Conservation (phyloP, 345 rosid genomes). For the Adansonia digitata region DNA sequence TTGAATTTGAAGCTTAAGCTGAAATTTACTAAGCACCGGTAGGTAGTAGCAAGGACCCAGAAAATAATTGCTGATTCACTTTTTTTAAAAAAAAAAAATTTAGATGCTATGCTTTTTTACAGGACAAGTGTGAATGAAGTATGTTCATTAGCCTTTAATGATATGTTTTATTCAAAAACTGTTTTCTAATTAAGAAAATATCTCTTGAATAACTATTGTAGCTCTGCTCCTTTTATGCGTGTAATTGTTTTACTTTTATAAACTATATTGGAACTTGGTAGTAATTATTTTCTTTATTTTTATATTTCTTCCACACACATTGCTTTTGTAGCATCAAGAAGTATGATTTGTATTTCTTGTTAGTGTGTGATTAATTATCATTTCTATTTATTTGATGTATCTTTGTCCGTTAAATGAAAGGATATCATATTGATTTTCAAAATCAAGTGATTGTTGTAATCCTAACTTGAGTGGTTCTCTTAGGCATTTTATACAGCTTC, state of each 20-base stretch:
- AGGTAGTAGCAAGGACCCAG: slow-evolving; percentile 23
- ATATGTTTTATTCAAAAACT: background rate
- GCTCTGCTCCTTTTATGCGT: background rate
- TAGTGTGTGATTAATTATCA: background rate
- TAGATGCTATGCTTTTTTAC: background rate
- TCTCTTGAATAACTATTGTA: background rate
- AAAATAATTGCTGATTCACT: slow-evolving; percentile 27
- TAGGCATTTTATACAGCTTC: slow-evolving; percentile 83
- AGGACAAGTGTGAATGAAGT: background rate
- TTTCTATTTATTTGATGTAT: background rate
- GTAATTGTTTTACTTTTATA: background rate
- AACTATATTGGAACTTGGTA: background rate
- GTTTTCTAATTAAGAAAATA: background rate
- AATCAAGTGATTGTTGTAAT: background rate
- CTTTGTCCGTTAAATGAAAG: background rate
- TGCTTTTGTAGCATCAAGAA: background rate
- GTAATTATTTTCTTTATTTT: background rate
- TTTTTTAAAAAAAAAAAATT: background rate
- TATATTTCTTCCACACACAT: background rate
- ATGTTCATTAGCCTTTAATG: background rate
- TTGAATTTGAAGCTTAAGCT: slow-evolving; percentile 9
- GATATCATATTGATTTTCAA: background rate
- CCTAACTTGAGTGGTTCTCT: slow-evolving; percentile 20
- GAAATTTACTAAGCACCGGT: background rate
- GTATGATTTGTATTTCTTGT: background rate